phyloP scores from a whole-genome alignment of 495 filamentous ascomycete genomes.

The Evernia prunastri region DNA sequence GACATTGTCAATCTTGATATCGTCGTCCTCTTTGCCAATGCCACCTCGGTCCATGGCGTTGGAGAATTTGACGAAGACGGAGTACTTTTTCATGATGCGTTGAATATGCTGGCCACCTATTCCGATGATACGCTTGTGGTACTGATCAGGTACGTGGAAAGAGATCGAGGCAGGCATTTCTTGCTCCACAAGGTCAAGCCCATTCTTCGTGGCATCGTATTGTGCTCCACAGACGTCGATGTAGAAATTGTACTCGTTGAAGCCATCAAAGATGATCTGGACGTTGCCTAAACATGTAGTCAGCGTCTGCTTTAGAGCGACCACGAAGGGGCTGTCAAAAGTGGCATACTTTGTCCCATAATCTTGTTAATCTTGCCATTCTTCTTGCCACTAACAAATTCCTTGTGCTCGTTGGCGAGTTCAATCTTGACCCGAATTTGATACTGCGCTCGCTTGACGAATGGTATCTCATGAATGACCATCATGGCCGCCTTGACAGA shows the following conservation, averaged over 20 bases:
- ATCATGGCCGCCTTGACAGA: conserved; percentile 88
- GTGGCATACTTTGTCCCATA: conserved; percentile 82
- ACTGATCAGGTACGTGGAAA: conserved; percentile 99
- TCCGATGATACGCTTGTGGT: conserved; percentile 98
- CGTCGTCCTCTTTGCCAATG: conserved; percentile 89
- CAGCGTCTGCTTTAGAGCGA: neutral
- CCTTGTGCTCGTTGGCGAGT: conserved; percentile 97
- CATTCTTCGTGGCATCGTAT: conserved; percentile 88
- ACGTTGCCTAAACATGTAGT: conserved; percentile 60
- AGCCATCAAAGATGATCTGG: conserved; percentile 97
- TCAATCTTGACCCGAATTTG: conserved; percentile 97
- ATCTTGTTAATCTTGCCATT: conserved; percentile 99
- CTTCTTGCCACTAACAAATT: conserved; percentile 98
- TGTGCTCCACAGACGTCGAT: conserved; percentile 90
- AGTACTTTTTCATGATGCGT: conserved; percentile 99
- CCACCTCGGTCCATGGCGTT: conserved; percentile 98
- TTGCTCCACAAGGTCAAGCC: conserved; percentile 87
- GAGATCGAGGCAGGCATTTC: conserved; percentile 99
- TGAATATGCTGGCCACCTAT: conserved; percentile 98
- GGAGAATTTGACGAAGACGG: conserved; percentile 98
- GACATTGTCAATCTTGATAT: conserved; percentile 97
- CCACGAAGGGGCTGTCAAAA: neutral
- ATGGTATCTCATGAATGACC: conserved; percentile 85
- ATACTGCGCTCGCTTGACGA: conserved; percentile 78
- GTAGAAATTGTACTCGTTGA: conserved; percentile 99